A percentile compares a stretch with the other conserved stretches of the same genome.
Evolutionary conservation across 2,329 filamentous ascomycete species (phyloP).

Genomic region (Fusarium abutilonis): DNA sequence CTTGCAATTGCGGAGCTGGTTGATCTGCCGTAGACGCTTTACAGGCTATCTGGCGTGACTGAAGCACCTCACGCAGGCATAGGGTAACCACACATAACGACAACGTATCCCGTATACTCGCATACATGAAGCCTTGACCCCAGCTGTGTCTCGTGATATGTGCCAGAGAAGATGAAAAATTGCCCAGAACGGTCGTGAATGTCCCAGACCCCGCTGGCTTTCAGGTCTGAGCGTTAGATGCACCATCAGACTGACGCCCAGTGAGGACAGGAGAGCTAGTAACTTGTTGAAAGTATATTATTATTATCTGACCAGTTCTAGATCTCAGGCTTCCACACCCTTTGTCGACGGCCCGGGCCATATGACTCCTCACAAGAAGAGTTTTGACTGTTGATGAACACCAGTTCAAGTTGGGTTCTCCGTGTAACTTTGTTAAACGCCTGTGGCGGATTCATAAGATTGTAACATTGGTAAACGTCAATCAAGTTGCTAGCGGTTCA

Average conservation of each 20-base stretch:
- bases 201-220: slow-evolving; percentile 5
- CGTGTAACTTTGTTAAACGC: slow-evolving; percentile 10
- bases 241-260: slow-evolving; percentile 8
- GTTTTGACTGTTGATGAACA: background rate
- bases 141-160: slow-evolving; percentile 15
- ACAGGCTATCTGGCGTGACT: background rate
- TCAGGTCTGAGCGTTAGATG: slow-evolving; percentile 19
- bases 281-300: slow-evolving; percentile 17
- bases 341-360: slow-evolving; percentile 29
- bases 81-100: slow-evolving; percentile 19
- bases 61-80: slow-evolving; percentile 7
- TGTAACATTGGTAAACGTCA: background rate
- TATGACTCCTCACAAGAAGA: slow-evolving; percentile 13
- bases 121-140: background rate
- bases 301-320: slow-evolving; percentile 25
- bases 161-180: slow-evolving; percentile 25
- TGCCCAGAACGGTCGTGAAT: slow-evolving; percentile 1
- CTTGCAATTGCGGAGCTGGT: slow-evolving; percentile 12
- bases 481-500: slow-evolving; percentile 1
- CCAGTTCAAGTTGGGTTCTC: background rate
- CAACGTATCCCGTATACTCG: background rate
- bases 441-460: background rate
- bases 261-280: slow-evolving; percentile 12
- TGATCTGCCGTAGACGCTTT: slow-evolving; percentile 8
- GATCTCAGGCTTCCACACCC: slow-evolving; percentile 26